Conservation (phyloP, 2,329 filamentous ascomycete species). For the Ascomycota sp. region DNA sequence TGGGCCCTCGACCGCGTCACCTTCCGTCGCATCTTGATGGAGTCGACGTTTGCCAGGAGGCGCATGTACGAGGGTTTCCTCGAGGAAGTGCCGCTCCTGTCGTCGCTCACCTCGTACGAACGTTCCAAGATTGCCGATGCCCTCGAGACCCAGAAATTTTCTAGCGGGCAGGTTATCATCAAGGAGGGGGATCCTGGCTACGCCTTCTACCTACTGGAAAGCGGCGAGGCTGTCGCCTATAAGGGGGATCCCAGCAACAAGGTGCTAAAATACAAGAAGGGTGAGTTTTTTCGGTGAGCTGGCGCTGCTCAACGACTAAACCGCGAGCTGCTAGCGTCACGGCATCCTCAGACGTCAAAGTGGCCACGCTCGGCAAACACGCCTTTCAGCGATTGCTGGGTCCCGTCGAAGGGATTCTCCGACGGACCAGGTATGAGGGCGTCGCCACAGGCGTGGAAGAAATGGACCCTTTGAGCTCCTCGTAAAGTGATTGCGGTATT, state of each 20-base stretch:
- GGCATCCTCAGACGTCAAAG: conserved; percentile 72
- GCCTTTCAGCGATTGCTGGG: conserved; percentile 88
- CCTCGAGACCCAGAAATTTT: conserved; percentile 74
- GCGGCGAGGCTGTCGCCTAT: conserved; percentile 69
- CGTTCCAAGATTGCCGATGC: conserved; percentile 95
- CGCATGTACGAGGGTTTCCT: conserved; percentile 96
- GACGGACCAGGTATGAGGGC: conserved; percentile 47
- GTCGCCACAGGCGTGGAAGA: conserved; percentile 43
- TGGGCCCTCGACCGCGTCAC: conserved; percentile 93
- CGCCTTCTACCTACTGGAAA: conserved; percentile 79
- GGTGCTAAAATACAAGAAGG: conserved; percentile 70
- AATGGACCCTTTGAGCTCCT: conserved; percentile 40
- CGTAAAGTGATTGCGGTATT: conserved; percentile 3
- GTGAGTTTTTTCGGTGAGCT: conserved; percentile 96
- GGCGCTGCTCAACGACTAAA: conserved; percentile 77
- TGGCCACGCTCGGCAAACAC: conserved; percentile 78
- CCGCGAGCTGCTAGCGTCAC: conserved; percentile 80
- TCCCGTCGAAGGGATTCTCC: conserved; percentile 85
- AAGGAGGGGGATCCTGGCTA: conserved; percentile 78
- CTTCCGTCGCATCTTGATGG: conserved; percentile 95
- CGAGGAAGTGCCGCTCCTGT: conserved; percentile 75
- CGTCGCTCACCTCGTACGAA: conserved; percentile 74
- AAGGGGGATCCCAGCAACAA: conserved; percentile 51
- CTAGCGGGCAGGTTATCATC: conserved; percentile 67
- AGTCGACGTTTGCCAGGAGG: conserved; percentile 85